These are phyloP conservation scores for Stephanodiscus triporus DNA, from an alignment of 108 stramenopile genomes.

Conservation along the genomic window DNA sequence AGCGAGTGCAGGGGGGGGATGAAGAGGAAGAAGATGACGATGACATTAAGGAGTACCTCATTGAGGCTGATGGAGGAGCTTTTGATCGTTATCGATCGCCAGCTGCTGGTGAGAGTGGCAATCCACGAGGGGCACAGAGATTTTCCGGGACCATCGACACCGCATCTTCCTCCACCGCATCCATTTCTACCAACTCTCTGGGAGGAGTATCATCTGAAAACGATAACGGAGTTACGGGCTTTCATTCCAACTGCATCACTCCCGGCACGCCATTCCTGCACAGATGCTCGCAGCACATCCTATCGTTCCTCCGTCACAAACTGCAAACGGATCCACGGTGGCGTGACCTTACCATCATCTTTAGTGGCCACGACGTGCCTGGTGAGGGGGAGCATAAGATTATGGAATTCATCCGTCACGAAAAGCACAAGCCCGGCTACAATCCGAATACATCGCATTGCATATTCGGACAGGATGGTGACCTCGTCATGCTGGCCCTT, in stretches of 20 bases:
- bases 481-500: slow-evolving; percentile 98
- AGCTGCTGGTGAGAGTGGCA: not conserved
- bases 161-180: slow-evolving; percentile 9
- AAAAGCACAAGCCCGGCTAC: slow-evolving; percentile 70
- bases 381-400: slow-evolving; percentile 99
- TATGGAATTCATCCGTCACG: slow-evolving; percentile 95
- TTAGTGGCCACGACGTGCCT: slow-evolving; percentile 97
- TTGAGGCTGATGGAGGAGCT: slow-evolving; percentile 50
- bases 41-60: slow-evolving; percentile 27
- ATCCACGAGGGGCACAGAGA: slow-evolving; percentile 29
- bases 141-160: slow-evolving; percentile 49
- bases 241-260: slow-evolving; percentile 99
- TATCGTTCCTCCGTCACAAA: slow-evolving; percentile 73
- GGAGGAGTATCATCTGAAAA: slow-evolving; percentile 5
- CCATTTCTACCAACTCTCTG: slow-evolving; percentile 5
- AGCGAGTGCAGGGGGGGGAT: slow-evolving; percentile 49
- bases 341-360: slow-evolving; percentile 84
- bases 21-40: slow-evolving; percentile 42
- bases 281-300: slow-evolving; percentile 71
- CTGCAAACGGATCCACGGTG: slow-evolving; percentile 82
- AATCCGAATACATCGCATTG: slow-evolving; percentile 95
- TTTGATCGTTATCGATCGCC: slow-evolving; percentile 33
- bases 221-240: slow-evolving; percentile 33
- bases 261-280: slow-evolving; percentile 98
- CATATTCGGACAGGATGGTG: slow-evolving; percentile 99